These are phyloP conservation scores for Taphrina confusa DNA, from an alignment of 1,139 yeast species.

Conservation along the genomic window DNA sequence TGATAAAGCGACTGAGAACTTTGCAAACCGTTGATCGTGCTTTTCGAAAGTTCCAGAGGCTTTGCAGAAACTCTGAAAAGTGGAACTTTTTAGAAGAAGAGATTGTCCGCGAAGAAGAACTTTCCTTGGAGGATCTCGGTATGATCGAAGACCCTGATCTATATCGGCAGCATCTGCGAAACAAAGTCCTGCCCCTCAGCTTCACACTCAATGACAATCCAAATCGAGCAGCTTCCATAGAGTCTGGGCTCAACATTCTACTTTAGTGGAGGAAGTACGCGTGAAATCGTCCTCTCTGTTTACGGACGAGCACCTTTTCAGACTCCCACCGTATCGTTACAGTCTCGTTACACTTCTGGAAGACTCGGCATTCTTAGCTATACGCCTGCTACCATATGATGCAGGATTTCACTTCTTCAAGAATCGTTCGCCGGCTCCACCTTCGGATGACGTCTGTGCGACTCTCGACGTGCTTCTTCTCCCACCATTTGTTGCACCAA, in stretches of 20 bases:
- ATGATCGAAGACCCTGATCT: not conserved
- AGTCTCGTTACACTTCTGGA: too few species aligned
- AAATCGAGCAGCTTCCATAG: not conserved
- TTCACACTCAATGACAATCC: slow-evolving; percentile 7
- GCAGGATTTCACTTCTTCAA: not conserved
- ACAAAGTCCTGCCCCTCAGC: not conserved
- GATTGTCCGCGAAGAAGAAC: not conserved
- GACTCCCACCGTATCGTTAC: too few species aligned
- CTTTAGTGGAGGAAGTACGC: too few species aligned
- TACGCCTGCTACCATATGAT: too few species aligned
- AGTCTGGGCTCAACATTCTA: not conserved
- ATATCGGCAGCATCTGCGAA: not conserved
- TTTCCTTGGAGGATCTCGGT: not conserved
- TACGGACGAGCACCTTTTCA: too few species aligned
- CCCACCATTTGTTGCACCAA: too few species aligned
- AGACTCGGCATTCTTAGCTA: too few species aligned
- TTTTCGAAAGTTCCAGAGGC: not conserved
- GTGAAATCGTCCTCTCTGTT: too few species aligned
- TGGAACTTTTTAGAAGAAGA: not conserved
- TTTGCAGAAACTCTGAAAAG: not conserved
- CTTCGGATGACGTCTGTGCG: slow-evolving; percentile 1
- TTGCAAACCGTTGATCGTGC: not conserved
- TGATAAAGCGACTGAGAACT: not conserved
- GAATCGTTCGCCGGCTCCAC: slow-evolving; percentile 1
- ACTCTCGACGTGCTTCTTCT: too few species aligned